A percentile compares a stretch with the other conserved stretches of the same genome.
Evolutionary conservation across 495 filamentous ascomycete species (phyloP).

Genomic region (Aspergillus carlsbadensis): DNA sequence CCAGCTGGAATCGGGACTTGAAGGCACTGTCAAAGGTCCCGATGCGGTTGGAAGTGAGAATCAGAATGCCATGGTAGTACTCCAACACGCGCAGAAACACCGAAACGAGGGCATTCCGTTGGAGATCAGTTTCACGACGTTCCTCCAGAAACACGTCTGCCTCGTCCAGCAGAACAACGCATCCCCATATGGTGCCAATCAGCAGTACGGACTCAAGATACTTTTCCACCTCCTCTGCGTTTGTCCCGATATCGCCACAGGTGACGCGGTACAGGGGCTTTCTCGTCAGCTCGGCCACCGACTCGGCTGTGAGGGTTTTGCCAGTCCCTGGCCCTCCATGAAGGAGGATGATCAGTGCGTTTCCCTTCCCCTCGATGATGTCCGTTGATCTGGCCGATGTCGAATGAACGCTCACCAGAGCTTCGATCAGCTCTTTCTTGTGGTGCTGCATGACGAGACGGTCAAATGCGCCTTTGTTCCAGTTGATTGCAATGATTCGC

Average conservation of each 20-base stretch:
- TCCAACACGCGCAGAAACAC: slow-evolving; percentile 58
- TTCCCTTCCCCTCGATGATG: slow-evolving; percentile 27
- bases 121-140: slow-evolving; percentile 36
- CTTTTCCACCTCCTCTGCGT: slow-evolving; percentile 36
- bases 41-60: slow-evolving; percentile 43
- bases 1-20: slow-evolving; percentile 48
- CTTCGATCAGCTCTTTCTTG: slow-evolving; percentile 53
- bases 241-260: slow-evolving; percentile 38
- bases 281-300: slow-evolving; percentile 26
- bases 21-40: slow-evolving; percentile 51
- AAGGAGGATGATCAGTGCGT: slow-evolving; percentile 50
- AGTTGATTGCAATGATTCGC: slow-evolving; percentile 38
- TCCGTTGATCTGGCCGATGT: slow-evolving; percentile 26
- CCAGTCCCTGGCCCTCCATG: slow-evolving; percentile 51
- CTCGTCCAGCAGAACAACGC: slow-evolving; percentile 55
- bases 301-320: slow-evolving; percentile 37
- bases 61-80: slow-evolving; percentile 50
- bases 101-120: slow-evolving; percentile 49
- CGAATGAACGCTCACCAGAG: slow-evolving; percentile 42
- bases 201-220: slow-evolving; percentile 40
- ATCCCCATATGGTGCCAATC: slow-evolving; percentile 44
- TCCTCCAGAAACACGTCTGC: slow-evolving; percentile 56
- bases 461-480: slow-evolving; percentile 52
- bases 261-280: slow-evolving; percentile 30
- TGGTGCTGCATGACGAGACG: slow-evolving; percentile 48